Conservation (phyloP, 2,329 filamentous ascomycete genomes). For the Aureobasidium lini region DNA sequence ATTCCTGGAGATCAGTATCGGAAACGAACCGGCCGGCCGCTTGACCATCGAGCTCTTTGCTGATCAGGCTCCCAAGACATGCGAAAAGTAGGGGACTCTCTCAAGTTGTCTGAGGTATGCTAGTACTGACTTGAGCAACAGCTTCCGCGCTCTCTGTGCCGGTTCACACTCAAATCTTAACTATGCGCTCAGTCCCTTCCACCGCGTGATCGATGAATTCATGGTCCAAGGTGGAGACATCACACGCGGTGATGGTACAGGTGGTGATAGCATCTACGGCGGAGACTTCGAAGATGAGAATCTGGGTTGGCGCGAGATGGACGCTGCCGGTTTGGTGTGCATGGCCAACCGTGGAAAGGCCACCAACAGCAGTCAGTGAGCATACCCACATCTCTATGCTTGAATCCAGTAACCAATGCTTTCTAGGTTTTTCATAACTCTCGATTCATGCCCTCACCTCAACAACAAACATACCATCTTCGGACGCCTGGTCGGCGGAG, state of each 20-base stretch:
- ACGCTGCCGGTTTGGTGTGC: constrained; percentile 33
- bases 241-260: constrained; percentile 34
- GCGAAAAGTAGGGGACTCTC: constrained; percentile 39
- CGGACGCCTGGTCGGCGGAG: constrained; percentile 31
- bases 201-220: constrained; percentile 37
- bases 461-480: constrained; percentile 38
- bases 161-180: constrained; percentile 30
- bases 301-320: constrained; percentile 34
- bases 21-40: constrained; percentile 33
- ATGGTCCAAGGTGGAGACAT: constrained; percentile 40
- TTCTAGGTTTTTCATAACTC: constrained; percentile 35
- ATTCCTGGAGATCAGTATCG: constrained; percentile 37
- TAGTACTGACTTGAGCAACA: constrained; percentile 20
- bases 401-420: not conserved
- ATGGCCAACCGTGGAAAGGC: constrained; percentile 35
- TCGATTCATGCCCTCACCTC: constrained; percentile 32
- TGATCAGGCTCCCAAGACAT: constrained; percentile 38
- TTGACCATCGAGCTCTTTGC: constrained; percentile 39
- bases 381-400: not conserved
- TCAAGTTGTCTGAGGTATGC: not conserved
- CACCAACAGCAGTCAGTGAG: constrained; percentile 36
- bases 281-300: constrained; percentile 36
- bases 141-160: constrained; percentile 39
- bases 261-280: constrained; percentile 33
- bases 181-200: constrained; percentile 33